Base-by-base conservation (phyloP, 495 filamentous ascomycete genomes). In the Xylaria flabelliformis region DNA sequence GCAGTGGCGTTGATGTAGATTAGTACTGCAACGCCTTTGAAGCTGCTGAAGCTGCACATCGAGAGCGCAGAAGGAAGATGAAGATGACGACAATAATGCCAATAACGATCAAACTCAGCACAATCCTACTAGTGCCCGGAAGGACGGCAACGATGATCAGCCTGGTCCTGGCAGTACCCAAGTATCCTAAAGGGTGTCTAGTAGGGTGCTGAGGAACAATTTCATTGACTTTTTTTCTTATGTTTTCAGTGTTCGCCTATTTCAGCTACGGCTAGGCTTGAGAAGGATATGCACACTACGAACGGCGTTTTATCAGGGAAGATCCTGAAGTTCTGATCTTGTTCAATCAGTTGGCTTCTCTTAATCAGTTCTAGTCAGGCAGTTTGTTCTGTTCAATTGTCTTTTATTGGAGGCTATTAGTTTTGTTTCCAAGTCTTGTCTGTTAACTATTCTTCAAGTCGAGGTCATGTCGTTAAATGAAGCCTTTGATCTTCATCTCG, bases 1-100 rank as follows among this genome's bases (percentile, higher is more conserved):
- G 88, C 24, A 87, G 82, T 72, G 84, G 80, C 26, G 83, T 81
- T 26, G 85, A 88, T 73, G 82, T 80, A 53, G 83, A 86, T 69
- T 84, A 78, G 74, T 21, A 24, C 10, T 2, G 8, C 19, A 21
- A 39, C 68, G 39, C 34, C 19, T 29, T 0, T 21, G n/a, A 24
- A 5, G 32, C 36, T 61, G 53, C 3, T 3, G 34, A 67, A 59
- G n/a, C 10, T 4, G 24, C 15, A 21, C 59, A 10, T n/a, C 7
- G n/a, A 66, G 32, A 76, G 70, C 13, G 72, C 67, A n/a, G 71
- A 73, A 34, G 70, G 72, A 24, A 17, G 39, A 41, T 36, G n/a
- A 64, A 1, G 48, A 29, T 24, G 24, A 46, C 32, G 39, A 46
- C 32, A 24, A 68, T 48, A 48, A 21, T 42, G n/a, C 53, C 53